Evolutionary conservation across 2,329 filamentous ascomycete genomes (phyloP).

Genomic region (Dothiorella sarmentorum): DNA sequence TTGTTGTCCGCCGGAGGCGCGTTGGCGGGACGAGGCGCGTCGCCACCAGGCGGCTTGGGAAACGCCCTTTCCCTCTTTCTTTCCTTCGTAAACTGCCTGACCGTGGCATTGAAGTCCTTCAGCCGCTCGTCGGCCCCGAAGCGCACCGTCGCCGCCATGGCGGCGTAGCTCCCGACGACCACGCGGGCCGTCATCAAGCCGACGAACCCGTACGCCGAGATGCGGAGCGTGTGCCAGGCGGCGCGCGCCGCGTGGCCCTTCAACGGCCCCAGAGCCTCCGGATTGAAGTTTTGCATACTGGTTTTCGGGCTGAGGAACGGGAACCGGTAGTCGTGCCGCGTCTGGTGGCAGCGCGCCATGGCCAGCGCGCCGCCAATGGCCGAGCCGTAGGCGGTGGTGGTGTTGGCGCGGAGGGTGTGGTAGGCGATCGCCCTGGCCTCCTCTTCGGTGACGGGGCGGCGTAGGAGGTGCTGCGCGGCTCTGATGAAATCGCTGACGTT

Average conservation of each 20-base stretch:
- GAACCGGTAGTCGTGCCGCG: conserved; percentile 36
- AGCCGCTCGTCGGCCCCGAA: conserved; percentile 28
- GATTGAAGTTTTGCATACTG: conserved; percentile 33
- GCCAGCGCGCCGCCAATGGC: conserved; percentile 34
- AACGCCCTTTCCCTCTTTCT: neutral
- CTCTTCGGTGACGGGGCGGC: conserved; percentile 37
- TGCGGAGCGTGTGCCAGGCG: conserved; percentile 29
- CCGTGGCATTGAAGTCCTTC: conserved; percentile 3
- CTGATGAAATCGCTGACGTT: conserved; percentile 31
- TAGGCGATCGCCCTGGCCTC: conserved; percentile 44
- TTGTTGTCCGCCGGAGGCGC: neutral
- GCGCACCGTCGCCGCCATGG: neutral
- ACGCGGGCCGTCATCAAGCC: conserved; percentile 30
- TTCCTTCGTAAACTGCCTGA: neutral
- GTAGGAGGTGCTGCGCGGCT: conserved; percentile 30
- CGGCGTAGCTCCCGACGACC: neutral
- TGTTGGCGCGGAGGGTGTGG: conserved; percentile 38
- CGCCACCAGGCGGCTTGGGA: neutral
- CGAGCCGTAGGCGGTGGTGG: conserved; percentile 38
- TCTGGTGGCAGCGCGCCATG: conserved; percentile 33
- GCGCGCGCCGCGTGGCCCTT: conserved; percentile 34
- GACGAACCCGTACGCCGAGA: conserved; percentile 32
- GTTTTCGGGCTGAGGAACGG: conserved; percentile 43
- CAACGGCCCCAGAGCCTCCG: conserved; percentile 34
- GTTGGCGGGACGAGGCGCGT: neutral